Base-by-base conservation (phyloP, 2,329 filamentous ascomycete species). In the Biscogniauxia marginata region DNA sequence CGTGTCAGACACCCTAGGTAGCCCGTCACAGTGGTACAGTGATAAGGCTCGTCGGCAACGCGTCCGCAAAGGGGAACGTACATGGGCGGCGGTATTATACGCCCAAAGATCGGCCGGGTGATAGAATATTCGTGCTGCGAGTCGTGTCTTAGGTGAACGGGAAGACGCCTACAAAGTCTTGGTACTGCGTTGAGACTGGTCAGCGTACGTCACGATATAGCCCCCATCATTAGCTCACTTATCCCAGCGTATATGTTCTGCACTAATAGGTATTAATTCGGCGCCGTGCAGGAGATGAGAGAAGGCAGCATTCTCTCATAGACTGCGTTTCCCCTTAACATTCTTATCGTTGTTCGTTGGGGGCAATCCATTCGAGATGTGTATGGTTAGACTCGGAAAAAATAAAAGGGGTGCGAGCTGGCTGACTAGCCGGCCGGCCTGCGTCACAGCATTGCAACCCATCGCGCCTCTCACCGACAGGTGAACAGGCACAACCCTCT, bases 11-110 rank as follows among this genome's bases (percentile, higher is more conserved):
- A 20, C 20, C 11, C 25, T 47, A 25, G 8, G 23, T 53, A 23
- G n/a, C n/a, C 20, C 39, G 18, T 54, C 20, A 45, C 24, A 43
- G 54, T 60, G 50, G 52, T 50, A 57, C 50, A 46, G 46, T 34
- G 49, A 52, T 23, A 52, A 34, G 48, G 24, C 52, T 44, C 18
- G 46, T 53, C 50, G 43, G 21, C 21, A 52, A 43, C 18, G 50
- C 30, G 48, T 54, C 44, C 50, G 49, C 44, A 46, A 46, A 16
- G 44, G 6, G 44, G 7, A 19, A 18, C 18, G 18, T 46, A 9
- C 44, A 20, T 46, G 16, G 44, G 30, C 49, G 16, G 43, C 44
- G 23, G 24, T 49, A 21, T 8, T 19, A 30, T 21, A 21, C 23
- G 49, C 18, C 23, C 25, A 13, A 24, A 48, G 20, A 9, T 56